These are phyloP conservation scores for Golubevia pallescens DNA, from an alignment of 1,284 basidiomycete genomes.

Conservation along the genomic window DNA sequence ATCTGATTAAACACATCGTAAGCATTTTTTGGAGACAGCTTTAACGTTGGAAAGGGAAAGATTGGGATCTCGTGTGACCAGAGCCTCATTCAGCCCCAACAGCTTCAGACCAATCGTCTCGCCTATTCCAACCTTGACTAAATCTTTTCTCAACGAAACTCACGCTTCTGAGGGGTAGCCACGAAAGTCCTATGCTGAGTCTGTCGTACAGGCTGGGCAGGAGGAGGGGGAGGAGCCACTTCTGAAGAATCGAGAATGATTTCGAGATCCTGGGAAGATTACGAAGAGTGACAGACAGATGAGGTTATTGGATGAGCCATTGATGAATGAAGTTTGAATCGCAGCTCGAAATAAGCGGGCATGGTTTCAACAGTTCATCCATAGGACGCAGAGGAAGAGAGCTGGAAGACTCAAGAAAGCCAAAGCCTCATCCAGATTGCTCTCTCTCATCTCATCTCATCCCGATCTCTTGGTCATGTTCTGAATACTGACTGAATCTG, in stretches of 20 bases:
- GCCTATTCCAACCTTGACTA: no score
- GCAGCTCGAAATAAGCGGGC: no score
- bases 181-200: not conserved
- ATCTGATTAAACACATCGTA: constrained; percentile 5
- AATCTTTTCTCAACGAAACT: not conserved
- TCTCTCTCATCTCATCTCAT: no score
- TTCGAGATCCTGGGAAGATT: constrained; percentile 42
- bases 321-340: no score
- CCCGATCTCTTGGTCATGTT: no score
- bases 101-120: constrained; percentile 9
- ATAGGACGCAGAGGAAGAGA: no score
- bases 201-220: not conserved
- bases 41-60: constrained; percentile 17
- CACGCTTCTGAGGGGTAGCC: not conserved
- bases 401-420: no score
- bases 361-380: no score
- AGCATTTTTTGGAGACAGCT: constrained; percentile 27
- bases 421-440: no score
- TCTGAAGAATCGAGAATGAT: constrained; percentile 56
- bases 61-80: constrained; percentile 14
- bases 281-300: not conserved
- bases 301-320: not conserved
- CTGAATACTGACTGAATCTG: constrained; percentile 31
- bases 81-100: constrained; percentile 10
- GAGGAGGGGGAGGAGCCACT: constrained; percentile 27